Conservation (phyloP, 2,329 filamentous ascomycete species). For the Xylariaceae sp. region DNA sequence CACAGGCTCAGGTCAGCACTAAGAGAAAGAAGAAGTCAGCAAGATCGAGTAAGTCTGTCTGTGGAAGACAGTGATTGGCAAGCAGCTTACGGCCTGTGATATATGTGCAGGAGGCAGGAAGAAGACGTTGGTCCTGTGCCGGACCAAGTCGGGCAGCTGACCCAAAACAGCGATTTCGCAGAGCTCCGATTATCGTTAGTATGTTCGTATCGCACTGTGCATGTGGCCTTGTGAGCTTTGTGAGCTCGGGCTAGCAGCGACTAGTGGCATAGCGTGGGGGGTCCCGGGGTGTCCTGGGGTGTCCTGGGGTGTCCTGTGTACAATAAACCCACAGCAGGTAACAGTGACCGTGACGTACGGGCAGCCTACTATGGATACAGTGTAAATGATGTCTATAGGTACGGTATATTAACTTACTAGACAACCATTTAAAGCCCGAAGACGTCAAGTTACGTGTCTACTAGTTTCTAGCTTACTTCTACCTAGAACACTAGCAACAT, state of each 20-base stretch:
- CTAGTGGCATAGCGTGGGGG: not conserved
- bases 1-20: not conserved
- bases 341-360: not conserved
- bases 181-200: constrained; percentile 15
- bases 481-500: no score
- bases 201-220: constrained; percentile 18
- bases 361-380: no score
- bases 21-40: not conserved
- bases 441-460: no score
- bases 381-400: no score
- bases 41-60: not conserved
- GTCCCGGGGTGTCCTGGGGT: no score
- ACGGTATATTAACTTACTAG: no score
- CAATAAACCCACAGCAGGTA: not conserved
- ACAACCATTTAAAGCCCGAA: no score
- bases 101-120: not conserved
- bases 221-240: constrained; percentile 7
- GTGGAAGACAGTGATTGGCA: constrained; percentile 4
- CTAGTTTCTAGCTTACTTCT: no score
- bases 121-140: constrained; percentile 14
- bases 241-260: not conserved
- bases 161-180: constrained; percentile 6
- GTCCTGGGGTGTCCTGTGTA: no score
- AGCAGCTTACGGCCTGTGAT: constrained; percentile 13
- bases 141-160: constrained; percentile 22